Percentiles rank a stretch among this genome's conserved stretches.
phyloP scores from a whole-genome alignment of 805 yeast genomes.

The Kodamaea jinghongensis region DNA sequence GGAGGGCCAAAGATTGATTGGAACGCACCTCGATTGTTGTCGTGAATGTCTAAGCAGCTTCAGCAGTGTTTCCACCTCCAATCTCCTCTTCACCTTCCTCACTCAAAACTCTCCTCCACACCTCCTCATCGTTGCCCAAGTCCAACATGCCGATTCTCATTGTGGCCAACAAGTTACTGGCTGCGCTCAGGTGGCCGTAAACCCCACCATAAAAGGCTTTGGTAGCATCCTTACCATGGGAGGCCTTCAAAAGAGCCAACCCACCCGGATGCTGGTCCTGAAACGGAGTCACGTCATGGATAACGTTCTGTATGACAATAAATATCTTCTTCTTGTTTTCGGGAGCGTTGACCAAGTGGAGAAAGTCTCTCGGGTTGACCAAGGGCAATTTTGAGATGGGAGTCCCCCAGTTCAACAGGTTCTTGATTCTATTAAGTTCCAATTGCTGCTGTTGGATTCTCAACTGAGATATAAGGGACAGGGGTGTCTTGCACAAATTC shows the following conservation, averaged over 20 bases:
- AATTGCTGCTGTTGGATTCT: constrained; percentile 68
- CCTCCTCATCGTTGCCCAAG: constrained; percentile 76
- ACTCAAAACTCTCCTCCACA: constrained; percentile 74
- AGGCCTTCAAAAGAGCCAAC: constrained; percentile 66
- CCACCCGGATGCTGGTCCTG: constrained; percentile 96
- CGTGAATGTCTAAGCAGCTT: constrained; percentile 32
- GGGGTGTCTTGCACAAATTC: constrained; percentile 59
- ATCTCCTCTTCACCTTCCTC: constrained; percentile 52
- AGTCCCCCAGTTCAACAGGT: constrained; percentile 88
- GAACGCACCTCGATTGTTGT: too few species aligned
- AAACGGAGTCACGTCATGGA: constrained; percentile 90
- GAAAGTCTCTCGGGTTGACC: constrained; percentile 46
- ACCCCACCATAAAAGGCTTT: constrained; percentile 95
- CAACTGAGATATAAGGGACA: constrained; percentile 63
- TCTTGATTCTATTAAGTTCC: constrained; percentile 69
- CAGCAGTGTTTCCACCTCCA: constrained; percentile 27
- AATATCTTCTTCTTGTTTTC: constrained; percentile 51
- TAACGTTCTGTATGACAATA: constrained; percentile 84
- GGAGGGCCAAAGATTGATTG: too few species aligned
- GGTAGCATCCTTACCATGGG: constrained; percentile 92
- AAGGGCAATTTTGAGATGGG: constrained; percentile 86
- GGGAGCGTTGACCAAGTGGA: constrained; percentile 34
- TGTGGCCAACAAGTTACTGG: constrained; percentile 83
- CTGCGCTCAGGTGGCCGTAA: constrained; percentile 90
- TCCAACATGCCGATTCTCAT: constrained; percentile 89